Evolutionary conservation across 2,329 filamentous ascomycete species (phyloP).

Genomic region (Hypoxylon sp.): DNA sequence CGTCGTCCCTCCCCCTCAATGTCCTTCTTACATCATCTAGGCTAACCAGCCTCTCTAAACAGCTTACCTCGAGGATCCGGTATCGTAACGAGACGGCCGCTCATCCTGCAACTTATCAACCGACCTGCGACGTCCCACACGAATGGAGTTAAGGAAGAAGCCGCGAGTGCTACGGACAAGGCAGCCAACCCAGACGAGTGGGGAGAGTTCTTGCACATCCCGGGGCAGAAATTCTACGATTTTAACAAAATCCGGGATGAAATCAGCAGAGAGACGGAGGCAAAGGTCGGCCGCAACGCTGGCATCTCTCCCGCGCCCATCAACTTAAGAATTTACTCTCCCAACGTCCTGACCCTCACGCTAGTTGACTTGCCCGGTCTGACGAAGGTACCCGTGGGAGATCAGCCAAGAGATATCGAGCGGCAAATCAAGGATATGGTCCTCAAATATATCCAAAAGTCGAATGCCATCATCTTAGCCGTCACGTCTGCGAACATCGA

Average conservation of each 20-base stretch:
- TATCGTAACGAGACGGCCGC: constrained; percentile 95
- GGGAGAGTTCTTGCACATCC: constrained; percentile 98
- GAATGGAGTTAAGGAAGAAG: constrained; percentile 79
- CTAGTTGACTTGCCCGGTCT: constrained; percentile 96
- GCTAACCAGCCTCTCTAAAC: constrained; percentile 32
- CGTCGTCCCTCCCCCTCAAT: constrained; percentile 56
- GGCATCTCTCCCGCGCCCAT: constrained; percentile 97
- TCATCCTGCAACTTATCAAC: constrained; percentile 98
- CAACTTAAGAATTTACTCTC: constrained; percentile 98
- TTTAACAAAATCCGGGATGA: constrained; percentile 99
- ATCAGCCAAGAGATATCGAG: constrained; percentile 97
- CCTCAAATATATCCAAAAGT: constrained; percentile 97
- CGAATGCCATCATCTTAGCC: constrained; percentile 96
- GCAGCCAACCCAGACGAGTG: constrained; percentile 95
- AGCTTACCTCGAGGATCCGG: constrained; percentile 97
- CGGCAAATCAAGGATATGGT: constrained; percentile 98
- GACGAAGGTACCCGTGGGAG: constrained; percentile 95
- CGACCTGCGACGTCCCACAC: constrained; percentile 72
- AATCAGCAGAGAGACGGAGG: constrained; percentile 95
- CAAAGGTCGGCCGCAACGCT: constrained; percentile 94
- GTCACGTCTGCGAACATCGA: constrained; percentile 98
- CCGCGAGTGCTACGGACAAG: constrained; percentile 79
- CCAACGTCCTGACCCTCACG: constrained; percentile 96
- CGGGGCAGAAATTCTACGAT: constrained; percentile 96
- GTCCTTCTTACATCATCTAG: constrained; percentile 3